Base-by-base conservation (phyloP, 2,329 filamentous ascomycete species). In the Curvularia verruculosa region DNA sequence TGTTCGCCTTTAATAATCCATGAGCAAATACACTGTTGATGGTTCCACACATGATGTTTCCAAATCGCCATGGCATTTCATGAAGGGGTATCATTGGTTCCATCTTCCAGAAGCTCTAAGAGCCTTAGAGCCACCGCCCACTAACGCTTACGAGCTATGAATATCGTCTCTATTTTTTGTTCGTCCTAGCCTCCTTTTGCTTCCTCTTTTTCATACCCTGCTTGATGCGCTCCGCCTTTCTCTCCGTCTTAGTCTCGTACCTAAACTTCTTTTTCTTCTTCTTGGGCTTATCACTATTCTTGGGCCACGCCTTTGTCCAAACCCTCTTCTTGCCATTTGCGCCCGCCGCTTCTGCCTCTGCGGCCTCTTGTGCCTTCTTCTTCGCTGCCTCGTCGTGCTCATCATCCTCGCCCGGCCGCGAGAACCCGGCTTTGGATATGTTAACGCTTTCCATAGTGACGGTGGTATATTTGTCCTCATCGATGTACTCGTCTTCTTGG, bases 391-490 rank as follows among this genome's bases (percentile, higher is more conserved):
- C 45, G 2, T 65, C 62, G 21, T 63, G 66, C n/a, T 67, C 68
- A n/a, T 62, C 64, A 2, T 57, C 59, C 15, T 64, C 67, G 12
- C 74, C 77, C 19, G 82, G 81, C 66, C 85, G 88, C 56, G 85
- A 82, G 46, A 96, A 79, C 0, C 91, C 91, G 53, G 92, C 87
- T 64, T 86, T 86, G 12, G 89, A 88, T 15, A 96, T 85, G 61
- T 89, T 89, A 65, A 99, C 92, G 10, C 90, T 89, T 75, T 97
- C 94, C 1, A 99, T 88, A 0, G 91, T 97, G 24, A 99, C 95
- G 0, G 92, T 96, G 0, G 95, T 98, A 75, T 92, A 97, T 73
- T 90, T 90, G 76, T 97, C 94, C 75, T 98, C 95, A 75, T 99
- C 95, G 64, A 97, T 86, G 78, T 97, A 99, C 76, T 98, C 92